phyloP scores from a whole-genome alignment of 2,329 filamentous ascomycete genomes.

The Plenodomus biglobosus region DNA sequence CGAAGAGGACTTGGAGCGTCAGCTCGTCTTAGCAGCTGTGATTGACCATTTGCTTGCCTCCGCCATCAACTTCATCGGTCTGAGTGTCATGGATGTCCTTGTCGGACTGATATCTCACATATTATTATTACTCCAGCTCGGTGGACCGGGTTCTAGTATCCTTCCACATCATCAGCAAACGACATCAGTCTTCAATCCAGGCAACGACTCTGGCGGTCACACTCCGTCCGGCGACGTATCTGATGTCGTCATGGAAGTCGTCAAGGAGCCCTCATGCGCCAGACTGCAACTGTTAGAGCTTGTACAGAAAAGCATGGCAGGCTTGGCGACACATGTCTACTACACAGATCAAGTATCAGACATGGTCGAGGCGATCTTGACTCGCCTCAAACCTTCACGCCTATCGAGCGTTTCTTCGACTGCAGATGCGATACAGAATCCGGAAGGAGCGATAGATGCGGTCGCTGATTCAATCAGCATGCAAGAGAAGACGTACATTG shows the following conservation, averaged over 20 bases:
- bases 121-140: constrained; percentile 71
- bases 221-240: constrained; percentile 21
- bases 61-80: constrained; percentile 87
- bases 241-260: constrained; percentile 44
- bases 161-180: constrained; percentile 44
- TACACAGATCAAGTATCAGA: constrained; percentile 95
- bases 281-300: constrained; percentile 67
- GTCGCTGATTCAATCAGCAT: constrained; percentile 53
- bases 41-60: constrained; percentile 82
- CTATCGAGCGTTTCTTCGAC: constrained; percentile 48
- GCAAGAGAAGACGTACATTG: constrained; percentile 55
- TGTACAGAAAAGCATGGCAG: constrained; percentile 82
- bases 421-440: constrained; percentile 55
- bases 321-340: constrained; percentile 91
- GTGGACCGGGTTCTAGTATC: constrained; percentile 46
- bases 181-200: constrained; percentile 23
- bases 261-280: constrained; percentile 53
- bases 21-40: constrained; percentile 74
- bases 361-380: constrained; percentile 81
- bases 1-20: constrained; percentile 71
- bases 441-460: constrained; percentile 51
- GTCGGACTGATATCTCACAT: constrained; percentile 83
- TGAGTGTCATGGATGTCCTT: constrained; percentile 94
- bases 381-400: constrained; percentile 69
- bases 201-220: constrained; percentile 21